Evolutionary conservation across 2,329 filamentous ascomycete genomes (phyloP).

Genomic region (Nemania sp.): DNA sequence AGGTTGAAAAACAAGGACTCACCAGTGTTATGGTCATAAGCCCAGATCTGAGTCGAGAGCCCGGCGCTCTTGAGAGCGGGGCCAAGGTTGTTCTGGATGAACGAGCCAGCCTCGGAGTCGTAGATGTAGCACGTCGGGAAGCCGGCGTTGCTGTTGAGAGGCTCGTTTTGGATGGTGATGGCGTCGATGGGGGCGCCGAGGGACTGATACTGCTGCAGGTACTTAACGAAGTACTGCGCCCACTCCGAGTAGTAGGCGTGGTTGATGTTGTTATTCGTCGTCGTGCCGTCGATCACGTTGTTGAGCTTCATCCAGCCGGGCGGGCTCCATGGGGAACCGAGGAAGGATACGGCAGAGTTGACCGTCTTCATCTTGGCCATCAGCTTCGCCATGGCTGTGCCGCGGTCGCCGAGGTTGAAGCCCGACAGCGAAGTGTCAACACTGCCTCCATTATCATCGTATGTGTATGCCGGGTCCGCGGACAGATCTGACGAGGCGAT

Average conservation of each 20-base stretch:
- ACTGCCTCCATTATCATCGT: slow-evolving; percentile 42
- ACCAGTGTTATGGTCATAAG: slow-evolving; percentile 48
- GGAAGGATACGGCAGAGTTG: slow-evolving; percentile 41
- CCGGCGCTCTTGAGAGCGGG: slow-evolving; percentile 45
- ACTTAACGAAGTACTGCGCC: slow-evolving; percentile 47
- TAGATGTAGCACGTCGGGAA: slow-evolving; percentile 45
- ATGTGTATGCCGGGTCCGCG: slow-evolving; percentile 44
- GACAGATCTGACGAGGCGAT: slow-evolving; percentile 47
- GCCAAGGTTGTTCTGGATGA: slow-evolving; percentile 45
- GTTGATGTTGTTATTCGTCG: slow-evolving; percentile 45
- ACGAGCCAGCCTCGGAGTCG: slow-evolving; percentile 42
- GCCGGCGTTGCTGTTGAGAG: slow-evolving; percentile 44
- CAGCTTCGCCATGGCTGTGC: slow-evolving; percentile 44
- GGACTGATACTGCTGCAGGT: slow-evolving; percentile 45
- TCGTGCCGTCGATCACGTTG: slow-evolving; percentile 40
- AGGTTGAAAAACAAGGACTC: too few relatives aligned
- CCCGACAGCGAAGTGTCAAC: slow-evolving; percentile 36
- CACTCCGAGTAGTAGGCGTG: slow-evolving; percentile 41
- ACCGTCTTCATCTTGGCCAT: slow-evolving; percentile 42
- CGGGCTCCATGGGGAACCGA: slow-evolving; percentile 46
- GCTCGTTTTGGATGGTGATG: slow-evolving; percentile 51
- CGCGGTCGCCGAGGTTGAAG: slow-evolving; percentile 45
- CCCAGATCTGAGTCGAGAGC: slow-evolving; percentile 51
- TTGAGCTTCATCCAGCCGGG: slow-evolving; percentile 50
- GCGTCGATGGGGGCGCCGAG: slow-evolving; percentile 44